Evolutionary conservation across 805 yeast species (phyloP), one percentile per base, ranked within the genome.

Genomic region (Diddensiella santjacobensis): DNA sequence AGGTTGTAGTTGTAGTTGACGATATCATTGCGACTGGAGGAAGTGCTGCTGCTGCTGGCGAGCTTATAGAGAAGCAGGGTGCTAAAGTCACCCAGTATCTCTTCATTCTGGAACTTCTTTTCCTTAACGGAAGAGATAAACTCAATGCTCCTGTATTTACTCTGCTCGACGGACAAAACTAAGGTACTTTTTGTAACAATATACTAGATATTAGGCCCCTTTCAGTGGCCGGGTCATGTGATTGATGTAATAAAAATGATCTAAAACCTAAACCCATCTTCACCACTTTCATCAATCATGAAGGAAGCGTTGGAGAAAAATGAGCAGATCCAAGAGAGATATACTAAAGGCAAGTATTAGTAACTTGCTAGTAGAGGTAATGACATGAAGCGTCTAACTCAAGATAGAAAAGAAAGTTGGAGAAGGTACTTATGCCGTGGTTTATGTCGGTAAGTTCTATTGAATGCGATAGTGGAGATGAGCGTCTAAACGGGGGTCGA

Each of bases 21-120:
- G 99, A 93, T 64, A 89, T 93, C 61, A 84, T 93, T 65, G 99
- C 99, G 43, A 93, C 99, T 33, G 98, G 98, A 54, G 99, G 99
- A 35, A 84, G 95, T 58, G 99, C 99, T 22, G 70, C 72, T 48
- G 96, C 95, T 51, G 98, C 98, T 37, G 97, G 96, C 51, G 84
- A 87, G 62, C 77, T 93, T 56, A 84, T 88, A 44, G 63, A 65
- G 57, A 71, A 77, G 66, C 74, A 82, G 52, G 81, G 82, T 48
- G 96, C 83, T 52, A 77, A 83, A 51, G 77, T 90, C 46, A 65
- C 83, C 45, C 96, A 89, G 70, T 93, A 81, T 67, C 72, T 84
- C 55, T 93, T 93, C 64, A 87, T 93, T 40, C 81, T 93, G 87
- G 99, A 93, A 72, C 81, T 93, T 62, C 91, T 87, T 63, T 93